phyloP scores from a whole-genome alignment of 2,329 filamentous ascomycete genomes.

The Colletotrichum trifolii region DNA sequence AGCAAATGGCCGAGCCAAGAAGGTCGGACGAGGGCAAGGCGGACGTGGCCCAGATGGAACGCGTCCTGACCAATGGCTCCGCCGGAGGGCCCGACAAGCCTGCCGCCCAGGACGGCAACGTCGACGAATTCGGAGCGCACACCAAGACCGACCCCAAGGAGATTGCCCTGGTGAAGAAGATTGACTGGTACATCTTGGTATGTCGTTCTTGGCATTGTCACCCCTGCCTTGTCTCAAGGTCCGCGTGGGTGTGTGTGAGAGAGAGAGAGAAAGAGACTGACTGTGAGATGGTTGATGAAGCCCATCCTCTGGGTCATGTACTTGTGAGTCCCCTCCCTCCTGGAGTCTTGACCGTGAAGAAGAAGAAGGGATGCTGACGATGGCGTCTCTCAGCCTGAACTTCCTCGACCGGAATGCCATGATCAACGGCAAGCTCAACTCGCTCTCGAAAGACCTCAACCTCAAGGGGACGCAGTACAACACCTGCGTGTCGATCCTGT shows the following conservation, averaged over 20 bases:
- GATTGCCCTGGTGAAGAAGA: slow-evolving; percentile 48
- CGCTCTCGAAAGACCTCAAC: slow-evolving; percentile 44
- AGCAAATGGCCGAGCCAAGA: slow-evolving; percentile 19
- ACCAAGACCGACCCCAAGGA: slow-evolving; percentile 52
- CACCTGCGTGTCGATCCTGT: slow-evolving; percentile 39
- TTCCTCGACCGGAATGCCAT: slow-evolving; percentile 46
- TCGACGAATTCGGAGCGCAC: slow-evolving; percentile 51
- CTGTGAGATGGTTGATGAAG: slow-evolving; percentile 37
- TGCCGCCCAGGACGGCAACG: slow-evolving; percentile 6
- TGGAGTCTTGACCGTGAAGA: slow-evolving; percentile 21
- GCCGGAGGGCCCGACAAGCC: slow-evolving; percentile 26
- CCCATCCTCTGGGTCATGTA: slow-evolving; percentile 38
- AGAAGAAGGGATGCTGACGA: neutral
- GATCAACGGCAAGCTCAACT: slow-evolving; percentile 43
- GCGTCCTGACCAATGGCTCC: slow-evolving; percentile 19
- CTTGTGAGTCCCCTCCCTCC: slow-evolving; percentile 21
- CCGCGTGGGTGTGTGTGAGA: neutral
- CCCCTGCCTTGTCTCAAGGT: too few species aligned
- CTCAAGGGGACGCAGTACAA: slow-evolving; percentile 44
- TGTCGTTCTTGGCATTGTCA: neutral
- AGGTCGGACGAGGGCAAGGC: slow-evolving; percentile 18
- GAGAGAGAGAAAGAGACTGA: neutral
- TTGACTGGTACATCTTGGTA: slow-evolving; percentile 48
- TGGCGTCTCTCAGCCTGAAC: slow-evolving; percentile 25
- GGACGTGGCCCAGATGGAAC: slow-evolving; percentile 23